Evolutionary conservation across 2,329 filamentous ascomycete species (phyloP), one percentile per base, ranked within the genome.

Genomic region (Phialophora expanda): DNA sequence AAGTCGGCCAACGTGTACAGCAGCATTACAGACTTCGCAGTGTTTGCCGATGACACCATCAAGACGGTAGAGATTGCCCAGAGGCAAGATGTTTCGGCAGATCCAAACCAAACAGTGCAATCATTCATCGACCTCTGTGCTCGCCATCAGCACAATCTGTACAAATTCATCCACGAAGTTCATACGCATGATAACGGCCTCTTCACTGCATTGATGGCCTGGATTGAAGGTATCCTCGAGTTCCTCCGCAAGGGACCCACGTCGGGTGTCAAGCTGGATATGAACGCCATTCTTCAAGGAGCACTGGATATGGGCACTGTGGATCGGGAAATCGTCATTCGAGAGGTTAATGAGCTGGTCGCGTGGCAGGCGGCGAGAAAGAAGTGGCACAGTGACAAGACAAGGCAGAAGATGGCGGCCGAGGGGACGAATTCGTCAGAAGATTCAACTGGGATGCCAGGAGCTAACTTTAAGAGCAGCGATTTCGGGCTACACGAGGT

Each of bases 1-100:
- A 99, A 98, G 80, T 97, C 93, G 22, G 95, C 95, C 70, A 99
- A 98, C 73, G 94, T 99, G 28, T 98, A 98, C 83, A 95, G 89
- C 82, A 96, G 91, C 75, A 94, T 99, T 66, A 98, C 94, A 0
- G 95, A 99, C 78, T 98, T 99, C 80, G 91, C 94, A 0, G 84
- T 88, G 46, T 99, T 99, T 73, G 87, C 95, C 61, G 93, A 97
- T 74, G 95, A 99, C 76, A 91, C 93, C 76, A 97, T 98, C 72
- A 85, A 87, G 74, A 92, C 93, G 70, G 86, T 90, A 60, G 87
- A 89, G 73, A 84, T 84, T 51, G 87, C 86, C 46, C 88, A 90
- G 72, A 81, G 85, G 32, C 87, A 89, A 76, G 95, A 98, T 76
- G 90, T 95, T 54, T 93, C 92, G 1, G 93, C 94, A 1, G 95